Conservation (phyloP, 2,329 filamentous ascomycete genomes). For the Beauveria australis region DNA sequence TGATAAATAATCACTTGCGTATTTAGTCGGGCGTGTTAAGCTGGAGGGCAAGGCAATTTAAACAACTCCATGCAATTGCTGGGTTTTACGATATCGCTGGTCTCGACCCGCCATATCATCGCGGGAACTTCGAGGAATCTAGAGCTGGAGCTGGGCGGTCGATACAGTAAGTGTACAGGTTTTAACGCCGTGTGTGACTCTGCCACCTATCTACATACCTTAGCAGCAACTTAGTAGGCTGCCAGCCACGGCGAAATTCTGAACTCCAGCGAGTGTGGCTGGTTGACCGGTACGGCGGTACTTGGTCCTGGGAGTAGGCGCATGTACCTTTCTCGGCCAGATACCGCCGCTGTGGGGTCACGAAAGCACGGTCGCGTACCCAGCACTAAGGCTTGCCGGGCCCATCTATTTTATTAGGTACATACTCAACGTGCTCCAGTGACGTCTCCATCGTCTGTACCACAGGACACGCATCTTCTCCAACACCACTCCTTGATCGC, state of each 20-base stretch:
- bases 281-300: not conserved
- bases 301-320: not conserved
- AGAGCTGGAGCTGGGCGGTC: no score
- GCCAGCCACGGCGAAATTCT: not conserved
- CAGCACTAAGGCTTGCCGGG: not conserved
- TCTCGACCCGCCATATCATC: no score
- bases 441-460: slow-evolving; percentile 2
- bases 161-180: no score
- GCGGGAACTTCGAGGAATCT: no score
- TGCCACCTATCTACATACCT: no score
- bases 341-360: not conserved
- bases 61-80: no score
- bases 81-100: no score
- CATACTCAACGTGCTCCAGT: slow-evolving; percentile 5
- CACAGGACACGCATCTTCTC: slow-evolving; percentile 5
- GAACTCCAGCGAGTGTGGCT: not conserved
- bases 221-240: no score
- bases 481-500: not conserved
- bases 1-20: no score
- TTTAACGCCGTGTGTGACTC: no score
- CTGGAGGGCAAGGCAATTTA: no score
- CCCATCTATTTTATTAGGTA: not conserved
- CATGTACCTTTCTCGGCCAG: slow-evolving; percentile 1
- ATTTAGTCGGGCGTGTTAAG: no score
- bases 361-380: not conserved